Base-by-base conservation (phyloP, 2,329 filamentous ascomycete genomes). In the Madurella fahalii region DNA sequence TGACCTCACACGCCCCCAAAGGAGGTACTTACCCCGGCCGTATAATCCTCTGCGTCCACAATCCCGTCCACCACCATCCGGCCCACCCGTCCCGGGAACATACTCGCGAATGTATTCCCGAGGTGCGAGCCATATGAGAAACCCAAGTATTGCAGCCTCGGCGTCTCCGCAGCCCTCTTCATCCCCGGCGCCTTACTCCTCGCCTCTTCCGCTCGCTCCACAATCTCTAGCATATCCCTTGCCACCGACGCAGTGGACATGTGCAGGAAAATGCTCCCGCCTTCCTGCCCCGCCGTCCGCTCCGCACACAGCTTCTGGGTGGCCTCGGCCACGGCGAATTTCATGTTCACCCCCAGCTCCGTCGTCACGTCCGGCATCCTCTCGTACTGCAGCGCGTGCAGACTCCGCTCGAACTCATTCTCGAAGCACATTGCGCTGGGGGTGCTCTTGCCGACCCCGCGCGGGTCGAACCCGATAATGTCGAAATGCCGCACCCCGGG, bases 101-200 rank as follows among this genome's bases (percentile, higher is more conserved):
- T 69, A 0, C 69, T 67, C 15, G 72, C 71, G 48, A 72, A 75
- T 0, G 71, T 72, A 48, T 68, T 64, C 1, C 72, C 72, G 0
- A 73, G 66, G 31, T 73, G 68, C 0, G 76, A 74, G 1, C 78
- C 78, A 49, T 80, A 80, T 7, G 71, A 75, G 52, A 77, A 70
- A 4, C 77, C 77, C 64, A 68, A 72, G 60, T 74, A 77, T 18
- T 75, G 68, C 13, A 79, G 58, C 39, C 44, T 59, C 1, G 61
- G 47, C 47, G 58, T 57, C 15, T 55, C n/a, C 17, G 52, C 40
- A 9, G 11, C 12, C 2, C 15, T 25, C 20, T 56, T 13, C 11
- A 7, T 11, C 41, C 50, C 53, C 20, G 47, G 40, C 8, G 43
- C 54, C 37, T 48, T 50, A n/a, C 32, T 9, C 5, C 25, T n/a